Conservation (phyloP, 305 asterid species). For the Fraxinus latifolia region DNA sequence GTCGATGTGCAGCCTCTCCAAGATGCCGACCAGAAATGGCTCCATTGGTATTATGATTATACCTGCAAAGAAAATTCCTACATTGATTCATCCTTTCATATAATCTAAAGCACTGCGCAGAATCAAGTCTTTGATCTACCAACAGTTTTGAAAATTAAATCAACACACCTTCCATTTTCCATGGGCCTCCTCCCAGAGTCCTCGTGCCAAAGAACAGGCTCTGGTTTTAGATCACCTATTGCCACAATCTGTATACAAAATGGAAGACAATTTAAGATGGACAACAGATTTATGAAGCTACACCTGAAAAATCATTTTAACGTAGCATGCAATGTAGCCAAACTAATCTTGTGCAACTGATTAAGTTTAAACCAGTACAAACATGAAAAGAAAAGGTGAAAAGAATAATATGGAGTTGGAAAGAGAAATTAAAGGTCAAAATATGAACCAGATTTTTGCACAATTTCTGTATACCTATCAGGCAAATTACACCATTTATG, state of each 20-base stretch:
- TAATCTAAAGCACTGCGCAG: neutral
- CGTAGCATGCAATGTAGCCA: neutral
- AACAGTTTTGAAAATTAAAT: neutral
- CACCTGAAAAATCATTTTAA: neutral
- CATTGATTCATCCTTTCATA: neutral
- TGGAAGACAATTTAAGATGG: neutral
- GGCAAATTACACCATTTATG: neutral
- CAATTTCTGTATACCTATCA: neutral
- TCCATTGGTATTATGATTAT: constrained; percentile 36
- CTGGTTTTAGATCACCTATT: constrained; percentile 73
- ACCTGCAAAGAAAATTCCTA: constrained; percentile 38
- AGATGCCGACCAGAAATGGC: constrained; percentile 72
- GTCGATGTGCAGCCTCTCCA: constrained; percentile 87
- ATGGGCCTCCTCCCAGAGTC: constrained; percentile 73
- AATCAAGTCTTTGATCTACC: neutral
- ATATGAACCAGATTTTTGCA: neutral
- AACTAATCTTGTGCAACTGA: neutral
- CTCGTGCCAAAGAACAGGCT: constrained; percentile 91
- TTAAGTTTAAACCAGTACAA: neutral
- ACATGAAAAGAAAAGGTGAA: neutral
- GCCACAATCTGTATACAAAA: constrained; percentile 58
- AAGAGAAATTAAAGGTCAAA: neutral
- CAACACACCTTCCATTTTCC: constrained; percentile 69
- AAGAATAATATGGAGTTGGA: neutral
- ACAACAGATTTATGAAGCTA: neutral